Conservation (phyloP, 1,139 yeast genomes). For the Geotrichum australiense region DNA sequence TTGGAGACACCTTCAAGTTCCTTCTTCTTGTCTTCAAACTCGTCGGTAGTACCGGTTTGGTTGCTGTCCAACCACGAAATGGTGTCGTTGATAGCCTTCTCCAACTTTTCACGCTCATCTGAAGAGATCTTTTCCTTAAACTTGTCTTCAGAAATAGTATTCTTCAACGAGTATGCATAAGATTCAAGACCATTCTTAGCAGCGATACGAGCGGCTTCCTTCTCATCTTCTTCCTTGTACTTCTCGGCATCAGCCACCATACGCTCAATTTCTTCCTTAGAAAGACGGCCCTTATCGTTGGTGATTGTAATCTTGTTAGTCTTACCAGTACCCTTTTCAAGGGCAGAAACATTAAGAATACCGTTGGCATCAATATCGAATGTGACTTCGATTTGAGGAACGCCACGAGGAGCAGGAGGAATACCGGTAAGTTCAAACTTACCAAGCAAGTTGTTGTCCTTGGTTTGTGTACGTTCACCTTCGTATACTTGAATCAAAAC, state of each 20-base stretch:
- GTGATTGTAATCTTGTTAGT: slow-evolving; percentile 74
- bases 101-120: slow-evolving; percentile 69
- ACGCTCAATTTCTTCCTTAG: slow-evolving; percentile 90
- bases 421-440: slow-evolving; percentile 88
- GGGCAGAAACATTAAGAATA: slow-evolving; percentile 87
- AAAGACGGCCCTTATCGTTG: slow-evolving; percentile 94
- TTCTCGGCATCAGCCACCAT: slow-evolving; percentile 91
- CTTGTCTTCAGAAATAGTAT: slow-evolving; percentile 71
- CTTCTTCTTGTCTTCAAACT: slow-evolving; percentile 83
- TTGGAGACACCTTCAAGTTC: slow-evolving; percentile 88
- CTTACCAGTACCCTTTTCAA: slow-evolving; percentile 87
- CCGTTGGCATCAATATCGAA: slow-evolving; percentile 92
- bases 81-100: slow-evolving; percentile 79
- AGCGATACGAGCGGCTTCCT: slow-evolving; percentile 70
- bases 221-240: slow-evolving; percentile 78
- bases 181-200: slow-evolving; percentile 88
- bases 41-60: slow-evolving; percentile 83
- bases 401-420: slow-evolving; percentile 96
- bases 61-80: slow-evolving; percentile 83
- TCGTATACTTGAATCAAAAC: slow-evolving; percentile 88
- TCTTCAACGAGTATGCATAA: slow-evolving; percentile 83
- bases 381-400: slow-evolving; percentile 90
- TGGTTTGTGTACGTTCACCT: slow-evolving; percentile 90
- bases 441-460: slow-evolving; percentile 91
- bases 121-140: slow-evolving; percentile 77